A percentile compares a stretch with the other conserved stretches of the same genome.
Evolutionary conservation across 164 flowering plant genomes (phyloP).

Genomic region (Dillenia turbinata): DNA sequence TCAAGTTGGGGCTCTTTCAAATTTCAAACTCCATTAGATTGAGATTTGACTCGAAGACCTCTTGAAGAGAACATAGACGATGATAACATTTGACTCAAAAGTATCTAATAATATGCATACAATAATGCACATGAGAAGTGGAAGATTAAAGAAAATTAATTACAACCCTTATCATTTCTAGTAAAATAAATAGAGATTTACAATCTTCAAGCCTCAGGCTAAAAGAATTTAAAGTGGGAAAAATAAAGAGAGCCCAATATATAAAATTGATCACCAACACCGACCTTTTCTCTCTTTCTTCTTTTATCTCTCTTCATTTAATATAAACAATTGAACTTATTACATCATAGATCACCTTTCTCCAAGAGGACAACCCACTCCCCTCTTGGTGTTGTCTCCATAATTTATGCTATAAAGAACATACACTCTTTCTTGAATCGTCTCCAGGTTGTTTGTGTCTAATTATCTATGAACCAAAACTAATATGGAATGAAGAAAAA

Average conservation of each 20-base stretch:
- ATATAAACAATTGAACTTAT: slow-evolving; percentile 5
- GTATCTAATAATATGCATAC: no score
- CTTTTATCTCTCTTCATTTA: slow-evolving; percentile 5
- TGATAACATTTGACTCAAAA: no score
- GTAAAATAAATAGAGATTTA: slow-evolving; percentile 8
- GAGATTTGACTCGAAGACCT: no score
- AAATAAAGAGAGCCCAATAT: slow-evolving; percentile 4
- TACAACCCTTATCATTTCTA: no score
- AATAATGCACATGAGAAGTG: no score
- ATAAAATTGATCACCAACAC: slow-evolving; percentile 1
- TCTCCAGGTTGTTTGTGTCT: slow-evolving; percentile 15
- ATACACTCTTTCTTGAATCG: slow-evolving; percentile 17
- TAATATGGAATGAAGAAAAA: not conserved
- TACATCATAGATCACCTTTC: slow-evolving; percentile 1
- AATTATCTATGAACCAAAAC: not conserved
- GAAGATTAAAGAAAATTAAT: no score
- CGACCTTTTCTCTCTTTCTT: not conserved
- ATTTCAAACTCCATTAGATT: no score
- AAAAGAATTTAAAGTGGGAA: slow-evolving; percentile 6
- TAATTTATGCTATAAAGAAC: slow-evolving; percentile 1
- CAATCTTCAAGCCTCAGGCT: slow-evolving; percentile 16
- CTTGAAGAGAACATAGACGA: no score
- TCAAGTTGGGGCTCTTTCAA: no score
- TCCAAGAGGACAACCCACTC: not conserved
- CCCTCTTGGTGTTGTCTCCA: slow-evolving; percentile 1